Percentiles rank a stretch among this genome's conserved stretches.
Conservation (phyloP, 331 rosid species). For the Malus hybrid region DNA sequence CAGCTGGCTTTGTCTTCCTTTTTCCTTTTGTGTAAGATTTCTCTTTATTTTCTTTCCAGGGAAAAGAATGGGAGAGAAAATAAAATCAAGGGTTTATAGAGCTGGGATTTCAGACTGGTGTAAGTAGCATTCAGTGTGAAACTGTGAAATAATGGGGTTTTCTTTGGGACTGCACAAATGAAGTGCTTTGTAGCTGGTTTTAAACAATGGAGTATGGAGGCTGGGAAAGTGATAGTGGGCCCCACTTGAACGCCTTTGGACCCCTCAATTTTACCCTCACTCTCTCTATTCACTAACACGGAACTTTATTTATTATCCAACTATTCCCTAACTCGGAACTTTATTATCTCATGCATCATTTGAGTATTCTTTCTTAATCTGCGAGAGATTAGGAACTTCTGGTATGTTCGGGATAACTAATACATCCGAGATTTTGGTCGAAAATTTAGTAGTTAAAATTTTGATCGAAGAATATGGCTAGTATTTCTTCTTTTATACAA, state of each 20-base stretch:
- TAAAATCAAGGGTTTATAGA: neutral
- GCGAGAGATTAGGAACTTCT: no score
- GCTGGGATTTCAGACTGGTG: neutral
- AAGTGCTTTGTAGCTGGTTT: conserved; percentile 47
- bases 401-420: no score
- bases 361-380: neutral
- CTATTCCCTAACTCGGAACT: no score
- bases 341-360: neutral
- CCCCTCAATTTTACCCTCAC: conserved; percentile 28
- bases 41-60: neutral
- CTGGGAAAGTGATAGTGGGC: conserved; percentile 5
- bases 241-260: conserved; percentile 18
- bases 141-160: neutral
- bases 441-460: neutral
- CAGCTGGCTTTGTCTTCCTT: conserved; percentile 24
- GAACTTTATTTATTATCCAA: neutral
- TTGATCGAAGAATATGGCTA: no score
- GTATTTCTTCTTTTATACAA: no score
- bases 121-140: neutral
- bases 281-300: neutral
- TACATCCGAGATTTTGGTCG: no score
- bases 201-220: conserved; percentile 30
- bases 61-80: conserved; percentile 5
- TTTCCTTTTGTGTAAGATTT: neutral
- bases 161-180: conserved; percentile 14